phyloP scores from a whole-genome alignment of 2,329 filamentous ascomycete species.

The Cucurbitaria berberidis region DNA sequence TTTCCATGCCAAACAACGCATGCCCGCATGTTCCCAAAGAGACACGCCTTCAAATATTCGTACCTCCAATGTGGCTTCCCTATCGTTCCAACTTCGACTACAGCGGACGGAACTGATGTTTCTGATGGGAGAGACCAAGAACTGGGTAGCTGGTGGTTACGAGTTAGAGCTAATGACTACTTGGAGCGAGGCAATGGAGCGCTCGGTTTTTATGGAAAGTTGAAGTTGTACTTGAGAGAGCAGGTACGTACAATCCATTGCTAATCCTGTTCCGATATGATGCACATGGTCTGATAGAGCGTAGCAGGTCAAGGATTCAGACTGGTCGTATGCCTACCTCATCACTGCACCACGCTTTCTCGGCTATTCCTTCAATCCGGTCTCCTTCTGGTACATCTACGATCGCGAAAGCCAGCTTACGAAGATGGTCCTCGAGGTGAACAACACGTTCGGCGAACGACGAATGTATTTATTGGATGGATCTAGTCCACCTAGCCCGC shows the following conservation, averaged over 20 bases:
- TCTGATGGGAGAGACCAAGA: constrained; percentile 29
- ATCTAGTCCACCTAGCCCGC: constrained; percentile 37
- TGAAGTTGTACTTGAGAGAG: constrained; percentile 63
- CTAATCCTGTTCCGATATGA: too few relatives aligned
- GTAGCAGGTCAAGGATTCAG: constrained; percentile 63
- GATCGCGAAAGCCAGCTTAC: constrained; percentile 61
- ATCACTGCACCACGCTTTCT: constrained; percentile 73
- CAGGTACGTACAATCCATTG: constrained; percentile 54
- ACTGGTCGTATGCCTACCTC: constrained; percentile 72
- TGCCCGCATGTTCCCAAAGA: constrained; percentile 68
- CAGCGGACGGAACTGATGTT: constrained; percentile 17
- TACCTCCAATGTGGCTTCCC: constrained; percentile 74
- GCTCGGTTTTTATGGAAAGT: constrained; percentile 66
- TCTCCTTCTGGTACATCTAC: constrained; percentile 83
- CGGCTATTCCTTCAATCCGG: constrained; percentile 75
- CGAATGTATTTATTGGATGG: constrained; percentile 67
- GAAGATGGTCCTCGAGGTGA: constrained; percentile 74
- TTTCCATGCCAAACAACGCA: constrained; percentile 72
- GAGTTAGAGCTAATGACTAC: constrained; percentile 66
- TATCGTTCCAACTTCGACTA: constrained; percentile 63
- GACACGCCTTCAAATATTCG: constrained; percentile 72
- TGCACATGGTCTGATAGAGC: not conserved
- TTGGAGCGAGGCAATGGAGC: constrained; percentile 61
- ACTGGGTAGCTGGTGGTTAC: constrained; percentile 60
- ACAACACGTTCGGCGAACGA: constrained; percentile 77